Evolutionary conservation across 768 basidiomycete genomes (phyloP).

Genomic region (Collybia mongolica): DNA sequence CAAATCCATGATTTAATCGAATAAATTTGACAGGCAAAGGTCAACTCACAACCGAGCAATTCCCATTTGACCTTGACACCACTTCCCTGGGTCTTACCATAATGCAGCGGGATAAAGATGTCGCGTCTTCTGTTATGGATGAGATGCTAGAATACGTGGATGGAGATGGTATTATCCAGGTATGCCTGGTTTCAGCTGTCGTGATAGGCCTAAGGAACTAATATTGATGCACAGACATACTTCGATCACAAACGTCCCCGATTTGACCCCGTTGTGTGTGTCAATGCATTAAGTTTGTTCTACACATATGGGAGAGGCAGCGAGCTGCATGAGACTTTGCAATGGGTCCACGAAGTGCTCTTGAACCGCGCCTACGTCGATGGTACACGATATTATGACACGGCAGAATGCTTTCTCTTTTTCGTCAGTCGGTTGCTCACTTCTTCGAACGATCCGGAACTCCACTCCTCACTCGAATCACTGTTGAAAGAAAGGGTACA

Average conservation of each 20-base stretch:
- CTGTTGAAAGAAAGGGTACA: constrained; percentile 43
- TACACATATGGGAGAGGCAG: constrained; percentile 46
- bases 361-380: constrained; percentile 51
- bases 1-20: no score
- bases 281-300: constrained; percentile 49
- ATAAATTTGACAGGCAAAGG: constrained; percentile 27
- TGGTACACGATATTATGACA: constrained; percentile 55
- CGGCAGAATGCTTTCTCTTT: constrained; percentile 51
- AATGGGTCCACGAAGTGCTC: constrained; percentile 51
- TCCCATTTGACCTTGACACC: constrained; percentile 58
- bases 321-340: constrained; percentile 41
- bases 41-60: constrained; percentile 43
- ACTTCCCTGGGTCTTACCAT: constrained; percentile 54
- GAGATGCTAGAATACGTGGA: constrained; percentile 54
- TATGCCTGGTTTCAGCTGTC: constrained; percentile 12
- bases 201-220: not conserved
- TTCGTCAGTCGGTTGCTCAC: constrained; percentile 46
- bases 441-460: constrained; percentile 27
- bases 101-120: constrained; percentile 25
- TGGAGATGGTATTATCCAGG: constrained; percentile 51
- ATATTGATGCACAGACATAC: constrained; percentile 38
- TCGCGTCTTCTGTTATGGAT: constrained; percentile 46
- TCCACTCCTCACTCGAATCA: constrained; percentile 35
- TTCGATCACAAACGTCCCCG: constrained; percentile 50
- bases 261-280: constrained; percentile 52